phyloP scores from a whole-genome alignment of 345 rosid genomes.

The Citrus medica region DNA sequence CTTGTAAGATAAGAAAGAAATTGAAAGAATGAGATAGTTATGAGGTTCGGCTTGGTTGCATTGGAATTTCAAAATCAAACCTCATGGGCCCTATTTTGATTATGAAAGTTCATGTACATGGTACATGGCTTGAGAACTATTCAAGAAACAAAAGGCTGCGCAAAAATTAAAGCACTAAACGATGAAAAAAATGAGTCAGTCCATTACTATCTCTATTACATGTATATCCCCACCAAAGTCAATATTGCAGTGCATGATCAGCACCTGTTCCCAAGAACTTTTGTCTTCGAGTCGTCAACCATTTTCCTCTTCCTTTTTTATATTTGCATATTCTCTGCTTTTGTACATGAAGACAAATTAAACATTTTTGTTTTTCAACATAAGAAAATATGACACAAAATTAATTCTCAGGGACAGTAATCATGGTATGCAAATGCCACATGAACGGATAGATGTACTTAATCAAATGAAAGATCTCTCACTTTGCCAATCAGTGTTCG shows the following conservation, averaged over 20 bases:
- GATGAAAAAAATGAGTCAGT: neutral
- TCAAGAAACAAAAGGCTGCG: neutral
- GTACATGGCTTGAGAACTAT: neutral
- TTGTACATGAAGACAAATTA: neutral
- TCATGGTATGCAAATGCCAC: neutral
- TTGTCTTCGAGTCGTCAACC: neutral
- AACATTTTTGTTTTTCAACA: neutral
- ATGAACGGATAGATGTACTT: neutral
- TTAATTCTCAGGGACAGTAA: neutral
- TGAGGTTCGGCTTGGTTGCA: neutral
- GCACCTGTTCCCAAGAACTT: neutral
- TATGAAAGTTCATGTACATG: neutral
- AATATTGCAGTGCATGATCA: neutral
- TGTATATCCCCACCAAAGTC: neutral
- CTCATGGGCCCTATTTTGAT: neutral
- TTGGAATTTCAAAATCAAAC: neutral
- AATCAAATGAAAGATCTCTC: neutral
- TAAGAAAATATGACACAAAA: neutral
- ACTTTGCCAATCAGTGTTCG: neutral
- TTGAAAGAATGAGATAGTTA: neutral
- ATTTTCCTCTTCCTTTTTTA: neutral
- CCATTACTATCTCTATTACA: neutral
- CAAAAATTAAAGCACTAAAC: neutral
- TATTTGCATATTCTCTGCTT: neutral
- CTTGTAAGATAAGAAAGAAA: too few relatives aligned